Evolutionary conservation across 1,284 basidiomycete genomes (phyloP).

Genomic region (Schizophyllum commune): DNA sequence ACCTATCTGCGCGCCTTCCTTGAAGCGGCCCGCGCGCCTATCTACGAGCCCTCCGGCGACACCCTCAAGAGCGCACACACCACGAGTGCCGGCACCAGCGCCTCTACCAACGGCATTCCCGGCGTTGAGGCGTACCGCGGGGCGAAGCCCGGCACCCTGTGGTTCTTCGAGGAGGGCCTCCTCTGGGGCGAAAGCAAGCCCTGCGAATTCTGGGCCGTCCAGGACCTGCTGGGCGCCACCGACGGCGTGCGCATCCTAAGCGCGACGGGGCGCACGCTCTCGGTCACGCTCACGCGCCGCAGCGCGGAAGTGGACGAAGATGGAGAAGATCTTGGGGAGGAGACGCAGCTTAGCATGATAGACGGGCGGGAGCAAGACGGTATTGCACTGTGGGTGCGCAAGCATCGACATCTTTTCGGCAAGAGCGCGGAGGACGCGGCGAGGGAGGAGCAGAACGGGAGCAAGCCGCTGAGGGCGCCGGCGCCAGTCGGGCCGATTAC

Average conservation of each 20-base stretch:
- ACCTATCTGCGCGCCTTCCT: constrained; percentile 45
- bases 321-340: constrained; percentile 36
- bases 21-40: constrained; percentile 33
- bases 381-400: constrained; percentile 56
- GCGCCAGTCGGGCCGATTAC: constrained; percentile 6
- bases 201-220: constrained; percentile 67
- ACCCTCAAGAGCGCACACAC: constrained; percentile 48
- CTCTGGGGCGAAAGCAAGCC: constrained; percentile 69
- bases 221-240: constrained; percentile 39
- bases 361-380: constrained; percentile 61
- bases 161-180: constrained; percentile 61
- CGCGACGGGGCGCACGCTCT: constrained; percentile 60
- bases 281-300: constrained; percentile 48
- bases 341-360: constrained; percentile 63
- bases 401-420: constrained; percentile 52
- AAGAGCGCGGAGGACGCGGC: constrained; percentile 17
- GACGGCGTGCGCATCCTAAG: constrained; percentile 56
- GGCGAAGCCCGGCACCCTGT: constrained; percentile 62
- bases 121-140: constrained; percentile 61
- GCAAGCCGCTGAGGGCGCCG: constrained; percentile 10
- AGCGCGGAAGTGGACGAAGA: constrained; percentile 22
- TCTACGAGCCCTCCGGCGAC: constrained; percentile 40
- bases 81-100: constrained; percentile 23
- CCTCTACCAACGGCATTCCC: constrained; percentile 36
- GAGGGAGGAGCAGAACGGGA: constrained; percentile 8